Percentiles rank a stretch among this genome's conserved stretches.
These are phyloP conservation scores for Arctium minus DNA, from an alignment of 129 eudicot genomes.

Conservation along the genomic window DNA sequence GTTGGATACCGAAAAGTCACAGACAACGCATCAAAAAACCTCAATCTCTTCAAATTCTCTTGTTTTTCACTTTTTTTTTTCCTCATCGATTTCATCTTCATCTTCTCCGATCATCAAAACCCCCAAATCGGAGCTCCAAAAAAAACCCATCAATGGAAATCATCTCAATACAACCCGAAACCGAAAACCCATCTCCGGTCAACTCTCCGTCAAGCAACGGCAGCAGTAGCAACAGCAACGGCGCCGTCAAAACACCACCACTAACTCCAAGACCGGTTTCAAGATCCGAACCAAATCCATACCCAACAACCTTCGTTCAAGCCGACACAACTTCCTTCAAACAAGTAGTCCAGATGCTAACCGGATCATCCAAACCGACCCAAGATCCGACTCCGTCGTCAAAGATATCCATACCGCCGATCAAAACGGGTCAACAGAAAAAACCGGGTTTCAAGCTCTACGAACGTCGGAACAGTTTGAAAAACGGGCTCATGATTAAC, in stretches of 20 bases:
- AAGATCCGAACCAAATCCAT: constrained; percentile 74
- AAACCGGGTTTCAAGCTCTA: constrained; percentile 73
- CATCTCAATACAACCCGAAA: constrained; percentile 33
- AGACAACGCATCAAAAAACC: constrained; percentile 24
- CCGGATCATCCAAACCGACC: constrained; percentile 72
- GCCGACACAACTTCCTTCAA: constrained; percentile 82
- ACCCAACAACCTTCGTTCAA: constrained; percentile 88
- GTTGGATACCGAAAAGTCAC: constrained; percentile 27
- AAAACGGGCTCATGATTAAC: constrained; percentile 76
- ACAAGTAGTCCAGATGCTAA: constrained; percentile 91
- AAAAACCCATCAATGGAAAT: constrained; percentile 45
- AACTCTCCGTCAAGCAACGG: constrained; percentile 52
- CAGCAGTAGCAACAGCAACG: constrained; percentile 50
- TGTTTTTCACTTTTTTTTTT: constrained; percentile 19
- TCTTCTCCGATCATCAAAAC: not conserved
- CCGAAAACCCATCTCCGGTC: constrained; percentile 51
- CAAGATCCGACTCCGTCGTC: constrained; percentile 31
- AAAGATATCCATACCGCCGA: constrained; percentile 49
- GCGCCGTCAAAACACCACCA: constrained; percentile 54
- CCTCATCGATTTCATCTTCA: constrained; percentile 8
- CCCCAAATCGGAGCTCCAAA: not conserved
- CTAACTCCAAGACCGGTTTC: constrained; percentile 53
- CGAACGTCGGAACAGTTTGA: constrained; percentile 69
- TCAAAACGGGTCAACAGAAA: constrained; percentile 56
- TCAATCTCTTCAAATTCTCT: constrained; percentile 38